Base-by-base conservation (phyloP, 257 asterid species). In the Rauvolfia tetraphylla region DNA sequence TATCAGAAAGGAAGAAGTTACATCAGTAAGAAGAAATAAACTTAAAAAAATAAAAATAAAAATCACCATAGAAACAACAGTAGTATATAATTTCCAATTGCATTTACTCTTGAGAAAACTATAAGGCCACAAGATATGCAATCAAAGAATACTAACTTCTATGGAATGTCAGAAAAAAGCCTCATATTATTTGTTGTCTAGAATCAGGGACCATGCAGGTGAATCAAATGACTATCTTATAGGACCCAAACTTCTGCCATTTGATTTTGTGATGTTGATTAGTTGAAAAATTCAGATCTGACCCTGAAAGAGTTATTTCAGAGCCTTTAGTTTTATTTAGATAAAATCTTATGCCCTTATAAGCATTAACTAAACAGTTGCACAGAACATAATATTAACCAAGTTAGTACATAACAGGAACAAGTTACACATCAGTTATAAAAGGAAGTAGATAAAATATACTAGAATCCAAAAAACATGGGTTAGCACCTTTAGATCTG, bases 401-500 rank as follows among this genome's bases (percentile, higher is more conserved):
- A 70, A 70, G 57, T 41, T 44, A 29, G 59, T 33, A 17, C n/a
- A 66, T 39, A 15, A 65, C 27, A 22, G 31, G 31, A 38, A 34
- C 31, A 13, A 49, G 27, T 49, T 33, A 51, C 23, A 10, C 11
- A 17, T 49, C 58, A 74, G 72, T 36, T 63, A 62, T 12, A 67
- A 25, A 72, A 62, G 71, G 73, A 44, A 54, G 8, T 31, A 77
- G 5, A 79, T 23, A 76, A 72, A 72, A 46, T 46, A 53, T 75
- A 53, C 69, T 68, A 9, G 41, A 22, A 41, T 6, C 8, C 75
- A 68, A 5, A 46, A 46, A 69, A 71, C 39, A 76, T 34, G 13
- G 48, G 49, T n/a, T 29, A 78, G 78, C 71, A 95, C 99, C 98
- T 95, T 95, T 84, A 95, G 85, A 88, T 95, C 99, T 25, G 96